Conservation (phyloP, 108 stramenopile genomes). For the Cyclotella atomus region DNA sequence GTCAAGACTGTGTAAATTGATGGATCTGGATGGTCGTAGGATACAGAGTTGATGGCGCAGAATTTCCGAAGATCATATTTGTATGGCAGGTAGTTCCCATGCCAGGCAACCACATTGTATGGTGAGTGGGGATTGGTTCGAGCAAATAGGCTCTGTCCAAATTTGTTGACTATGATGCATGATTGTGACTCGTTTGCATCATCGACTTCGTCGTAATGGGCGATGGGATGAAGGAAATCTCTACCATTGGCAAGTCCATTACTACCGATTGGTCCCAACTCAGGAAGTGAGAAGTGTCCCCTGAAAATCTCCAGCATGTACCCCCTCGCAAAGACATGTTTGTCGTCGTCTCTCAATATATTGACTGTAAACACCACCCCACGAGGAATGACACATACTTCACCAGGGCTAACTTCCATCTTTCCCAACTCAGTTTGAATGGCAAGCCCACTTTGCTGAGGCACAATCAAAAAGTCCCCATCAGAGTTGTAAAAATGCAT, state of each 20-base stretch:
- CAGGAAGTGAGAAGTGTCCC: constrained; percentile 91
- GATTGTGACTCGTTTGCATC: constrained; percentile 16
- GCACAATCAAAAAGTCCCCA: constrained; percentile 94
- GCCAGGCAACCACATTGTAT: constrained; percentile 96
- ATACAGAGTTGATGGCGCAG: constrained; percentile 87
- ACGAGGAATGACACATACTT: constrained; percentile 89
- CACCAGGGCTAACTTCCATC: constrained; percentile 67
- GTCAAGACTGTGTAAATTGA: constrained; percentile 94
- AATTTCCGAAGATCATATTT: constrained; percentile 89
- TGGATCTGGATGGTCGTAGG: constrained; percentile 94
- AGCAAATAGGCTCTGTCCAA: constrained; percentile 68
- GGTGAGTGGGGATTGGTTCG: constrained; percentile 71
- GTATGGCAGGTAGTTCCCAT: constrained; percentile 93
- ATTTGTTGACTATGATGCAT: constrained; percentile 73
- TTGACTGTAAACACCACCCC: constrained; percentile 86
- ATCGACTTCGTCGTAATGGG: constrained; percentile 54
- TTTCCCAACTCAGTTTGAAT: constrained; percentile 86
- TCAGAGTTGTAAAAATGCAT: constrained; percentile 83
- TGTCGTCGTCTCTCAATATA: constrained; percentile 20
- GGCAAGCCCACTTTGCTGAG: constrained; percentile 73
- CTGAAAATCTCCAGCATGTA: constrained; percentile 90
- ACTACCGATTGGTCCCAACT: constrained; percentile 92
- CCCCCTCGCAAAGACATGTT: constrained; percentile 61
- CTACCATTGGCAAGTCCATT: constrained; percentile 96
- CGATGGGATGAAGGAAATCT: constrained; percentile 88